Evolutionary conservation across 176 grass and related monocot species (phyloP), one percentile per base, ranked within the genome.

Genomic region (Oryza coarctata): DNA sequence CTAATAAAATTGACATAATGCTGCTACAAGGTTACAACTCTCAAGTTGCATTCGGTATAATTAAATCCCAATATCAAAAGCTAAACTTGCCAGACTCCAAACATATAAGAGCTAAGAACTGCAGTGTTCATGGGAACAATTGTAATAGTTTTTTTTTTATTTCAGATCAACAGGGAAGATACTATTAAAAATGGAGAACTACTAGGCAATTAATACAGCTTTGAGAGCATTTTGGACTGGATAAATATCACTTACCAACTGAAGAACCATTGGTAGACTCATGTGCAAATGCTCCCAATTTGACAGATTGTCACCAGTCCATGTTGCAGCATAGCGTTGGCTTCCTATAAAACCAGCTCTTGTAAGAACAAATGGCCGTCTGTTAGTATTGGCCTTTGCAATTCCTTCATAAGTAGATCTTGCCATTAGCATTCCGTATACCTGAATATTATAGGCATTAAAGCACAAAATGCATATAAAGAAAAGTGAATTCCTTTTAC

Each of bases 281-380:
- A 94, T 98, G 78, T 98, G 92, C 25, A 98, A 70, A 87, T 98
- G 95, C 38, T 98, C 90, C 95, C 95, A 98, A 68, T 88, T 98
- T 74, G 95, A 98, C 47, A 94, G 52, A 81, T 98, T 98, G 88
- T 93, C 88, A 64, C 95, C 92, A 25, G 95, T 94, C 95, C 95
- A 98, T 41, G 92, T 98, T 83, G 95, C 92, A 88, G 95, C 95
- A 88, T 91, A 94, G 17, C 90, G 88, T 44, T 98, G 95, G 82
- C 90, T 94, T 79, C 95, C 95, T 80, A 98, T 83, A 84, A 93
- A 98, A 64, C 95, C 95, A 82, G 95, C 92, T 94, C 95, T 83
- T 27, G 95, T 98, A 78, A 98, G 95, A 70, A 98, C 92, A 86
- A 98, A 98, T 60, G 92, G 92, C 0, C 95, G 83, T 78, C 91